Evolutionary conservation across 2,329 filamentous ascomycete species (phyloP).

Genomic region (Aotearoamyces nothofagi): DNA sequence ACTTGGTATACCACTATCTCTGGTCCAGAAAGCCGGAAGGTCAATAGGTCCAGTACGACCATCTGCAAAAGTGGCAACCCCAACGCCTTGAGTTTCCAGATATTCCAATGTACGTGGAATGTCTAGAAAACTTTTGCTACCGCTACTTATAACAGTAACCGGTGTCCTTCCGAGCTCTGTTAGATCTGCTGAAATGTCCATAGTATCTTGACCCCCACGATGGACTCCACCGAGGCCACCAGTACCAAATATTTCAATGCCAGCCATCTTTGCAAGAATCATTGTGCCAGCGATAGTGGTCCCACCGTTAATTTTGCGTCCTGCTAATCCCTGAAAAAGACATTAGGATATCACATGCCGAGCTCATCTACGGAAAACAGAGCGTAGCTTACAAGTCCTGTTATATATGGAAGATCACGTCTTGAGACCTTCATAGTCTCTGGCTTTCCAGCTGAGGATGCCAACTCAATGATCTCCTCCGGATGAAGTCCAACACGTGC

Average conservation of each 20-base stretch:
- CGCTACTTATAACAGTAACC: slow-evolving; percentile 76
- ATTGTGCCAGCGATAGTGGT: slow-evolving; percentile 92
- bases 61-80: slow-evolving; percentile 82
- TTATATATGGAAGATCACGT: slow-evolving; percentile 70
- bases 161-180: slow-evolving; percentile 84
- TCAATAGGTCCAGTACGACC: slow-evolving; percentile 58
- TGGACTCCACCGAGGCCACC: slow-evolving; percentile 92
- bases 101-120: slow-evolving; percentile 77
- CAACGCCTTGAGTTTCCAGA: slow-evolving; percentile 57
- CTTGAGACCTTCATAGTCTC: slow-evolving; percentile 71
- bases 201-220: slow-evolving; percentile 66
- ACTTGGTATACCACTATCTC: slow-evolving; percentile 72
- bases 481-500: slow-evolving; percentile 64
- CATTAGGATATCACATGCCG: slow-evolving; percentile 5
- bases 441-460: slow-evolving; percentile 46
- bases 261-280: slow-evolving; percentile 72
- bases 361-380: too few species aligned
- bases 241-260: slow-evolving; percentile 86
- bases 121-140: slow-evolving; percentile 93
- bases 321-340: slow-evolving; percentile 38
- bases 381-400: slow-evolving; percentile 49
- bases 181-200: slow-evolving; percentile 92
- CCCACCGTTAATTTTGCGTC: slow-evolving; percentile 63
- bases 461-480: slow-evolving; percentile 58
- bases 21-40: slow-evolving; percentile 85